A percentile compares a stretch with the other conserved stretches of the same genome.
Evolutionary conservation across 164 flowering plant genomes (phyloP).

Genomic region (Chloranthus sessilifolius): DNA sequence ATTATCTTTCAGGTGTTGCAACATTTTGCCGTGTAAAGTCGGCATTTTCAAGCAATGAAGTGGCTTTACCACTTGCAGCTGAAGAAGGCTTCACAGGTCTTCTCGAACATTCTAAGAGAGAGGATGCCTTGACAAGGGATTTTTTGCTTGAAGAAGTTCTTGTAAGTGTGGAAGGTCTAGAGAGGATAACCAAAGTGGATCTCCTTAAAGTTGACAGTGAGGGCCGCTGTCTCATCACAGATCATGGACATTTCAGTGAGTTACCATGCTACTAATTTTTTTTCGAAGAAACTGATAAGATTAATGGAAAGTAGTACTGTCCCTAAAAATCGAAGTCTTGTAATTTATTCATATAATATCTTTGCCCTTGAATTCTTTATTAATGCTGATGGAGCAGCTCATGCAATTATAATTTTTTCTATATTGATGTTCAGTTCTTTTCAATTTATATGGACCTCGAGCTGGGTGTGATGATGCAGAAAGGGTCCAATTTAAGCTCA

Average conservation of each 20-base stretch:
- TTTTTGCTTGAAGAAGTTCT: slow-evolving; percentile 13
- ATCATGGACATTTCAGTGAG: slow-evolving; percentile 95
- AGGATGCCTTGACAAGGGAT: slow-evolving; percentile 18
- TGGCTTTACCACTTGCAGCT: slow-evolving; percentile 79
- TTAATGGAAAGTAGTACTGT: too few relatives aligned
- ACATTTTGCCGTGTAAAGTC: slow-evolving; percentile 94
- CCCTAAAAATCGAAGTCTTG: too few relatives aligned
- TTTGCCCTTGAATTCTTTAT: too few relatives aligned
- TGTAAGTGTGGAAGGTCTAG: slow-evolving; percentile 44
- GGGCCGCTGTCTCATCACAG: slow-evolving; percentile 95
- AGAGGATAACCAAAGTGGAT: slow-evolving; percentile 51
- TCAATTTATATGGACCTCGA: slow-evolving; percentile 95
- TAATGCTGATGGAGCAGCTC: too few relatives aligned
- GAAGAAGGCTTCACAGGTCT: slow-evolving; percentile 95
- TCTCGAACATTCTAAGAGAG: slow-evolving; percentile 25
- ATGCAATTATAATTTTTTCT: too few relatives aligned
- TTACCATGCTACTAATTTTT: slow-evolving; percentile 4
- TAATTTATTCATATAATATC: too few relatives aligned
- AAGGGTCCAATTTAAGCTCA: slow-evolving; percentile 65
- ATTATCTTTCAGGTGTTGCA: slow-evolving; percentile 76
- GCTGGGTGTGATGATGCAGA: slow-evolving; percentile 67
- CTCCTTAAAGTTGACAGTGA: slow-evolving; percentile 78
- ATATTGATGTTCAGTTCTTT: too few relatives aligned
- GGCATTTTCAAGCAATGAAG: slow-evolving; percentile 80
- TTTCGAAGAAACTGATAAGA: too few relatives aligned